Conservation (phyloP, 2,329 filamentous ascomycete genomes). For the Fusarium irregulare region DNA sequence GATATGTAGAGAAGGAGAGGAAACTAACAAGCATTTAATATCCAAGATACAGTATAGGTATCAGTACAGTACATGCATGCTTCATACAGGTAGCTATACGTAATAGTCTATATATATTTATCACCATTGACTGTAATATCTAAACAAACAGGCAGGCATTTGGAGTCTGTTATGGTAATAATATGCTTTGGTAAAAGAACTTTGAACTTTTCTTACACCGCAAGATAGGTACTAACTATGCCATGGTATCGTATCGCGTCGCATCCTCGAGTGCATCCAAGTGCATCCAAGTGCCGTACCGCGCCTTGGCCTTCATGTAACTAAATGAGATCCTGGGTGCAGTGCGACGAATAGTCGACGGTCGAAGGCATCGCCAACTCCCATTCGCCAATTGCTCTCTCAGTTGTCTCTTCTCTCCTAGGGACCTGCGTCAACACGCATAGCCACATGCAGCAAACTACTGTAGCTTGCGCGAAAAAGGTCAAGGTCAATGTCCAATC, state of each 20-base stretch:
- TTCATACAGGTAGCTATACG: background rate
- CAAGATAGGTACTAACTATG: background rate
- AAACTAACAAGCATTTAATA: slow-evolving; percentile 14
- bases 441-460: slow-evolving; percentile 34
- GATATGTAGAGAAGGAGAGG: slow-evolving; percentile 6
- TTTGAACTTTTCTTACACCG: slow-evolving; percentile 17
- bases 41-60: background rate
- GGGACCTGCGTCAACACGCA: slow-evolving; percentile 44
- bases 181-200: background rate
- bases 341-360: slow-evolving; percentile 7
- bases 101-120: background rate
- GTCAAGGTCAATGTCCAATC: slow-evolving; percentile 33
- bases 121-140: background rate
- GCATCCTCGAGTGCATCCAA: background rate
- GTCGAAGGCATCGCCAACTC: slow-evolving; percentile 20
- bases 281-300: slow-evolving; percentile 31
- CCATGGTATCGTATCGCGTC: slow-evolving; percentile 30
- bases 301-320: slow-evolving; percentile 24
- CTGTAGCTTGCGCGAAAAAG: slow-evolving; percentile 33
- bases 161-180: background rate
- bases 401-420: slow-evolving; percentile 47
- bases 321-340: slow-evolving; percentile 8
- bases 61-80: background rate
- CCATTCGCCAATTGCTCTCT: slow-evolving; percentile 42
- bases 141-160: background rate